phyloP scores from a whole-genome alignment of 2,329 filamentous ascomycete genomes.

The Pseudohalonectria lignicola region DNA sequence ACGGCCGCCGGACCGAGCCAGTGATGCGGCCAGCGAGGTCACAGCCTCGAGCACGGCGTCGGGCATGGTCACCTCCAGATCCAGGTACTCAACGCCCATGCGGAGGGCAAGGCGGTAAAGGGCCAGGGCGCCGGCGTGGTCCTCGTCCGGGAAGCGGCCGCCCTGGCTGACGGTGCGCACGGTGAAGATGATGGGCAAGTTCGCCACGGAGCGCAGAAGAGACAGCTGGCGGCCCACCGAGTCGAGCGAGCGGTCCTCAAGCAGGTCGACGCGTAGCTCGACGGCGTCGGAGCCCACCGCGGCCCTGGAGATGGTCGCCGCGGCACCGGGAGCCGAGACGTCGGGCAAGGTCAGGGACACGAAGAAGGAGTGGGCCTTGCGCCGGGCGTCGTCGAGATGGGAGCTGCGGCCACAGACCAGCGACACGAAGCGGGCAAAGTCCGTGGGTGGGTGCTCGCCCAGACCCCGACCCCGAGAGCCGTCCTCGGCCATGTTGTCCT shows the following conservation, averaged over 20 bases:
- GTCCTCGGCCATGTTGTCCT: conserved; percentile 3
- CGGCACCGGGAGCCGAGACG: conserved; percentile 49
- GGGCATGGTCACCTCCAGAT: conserved; percentile 82
- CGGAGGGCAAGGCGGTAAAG: conserved; percentile 72
- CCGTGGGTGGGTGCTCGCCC: conserved; percentile 39
- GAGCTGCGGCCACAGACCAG: conserved; percentile 47
- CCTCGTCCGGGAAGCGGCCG: conserved; percentile 73
- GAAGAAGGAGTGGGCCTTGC: conserved; percentile 76
- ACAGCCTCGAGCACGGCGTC: conserved; percentile 63
- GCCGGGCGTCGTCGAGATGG: conserved; percentile 45
- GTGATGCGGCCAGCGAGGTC: conserved; percentile 30
- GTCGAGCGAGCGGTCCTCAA: conserved; percentile 65
- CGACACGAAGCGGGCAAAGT: conserved; percentile 64
- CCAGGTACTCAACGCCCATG: conserved; percentile 83
- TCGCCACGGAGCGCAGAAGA: conserved; percentile 51
- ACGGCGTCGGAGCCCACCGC: conserved; percentile 85
- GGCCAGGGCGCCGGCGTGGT: conserved; percentile 55
- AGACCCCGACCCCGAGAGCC: conserved; percentile 1
- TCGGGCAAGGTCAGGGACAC: conserved; percentile 80
- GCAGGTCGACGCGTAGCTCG: conserved; percentile 83
- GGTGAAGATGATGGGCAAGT: conserved; percentile 84
- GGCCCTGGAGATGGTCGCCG: conserved; percentile 57
- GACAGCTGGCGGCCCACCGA: conserved; percentile 77
- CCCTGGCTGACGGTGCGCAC: conserved; percentile 78
- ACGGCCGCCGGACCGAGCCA: no score